These are phyloP conservation scores for Penicillium brevicompactum DNA, from an alignment of 2,329 filamentous ascomycete genomes.

Conservation along the genomic window DNA sequence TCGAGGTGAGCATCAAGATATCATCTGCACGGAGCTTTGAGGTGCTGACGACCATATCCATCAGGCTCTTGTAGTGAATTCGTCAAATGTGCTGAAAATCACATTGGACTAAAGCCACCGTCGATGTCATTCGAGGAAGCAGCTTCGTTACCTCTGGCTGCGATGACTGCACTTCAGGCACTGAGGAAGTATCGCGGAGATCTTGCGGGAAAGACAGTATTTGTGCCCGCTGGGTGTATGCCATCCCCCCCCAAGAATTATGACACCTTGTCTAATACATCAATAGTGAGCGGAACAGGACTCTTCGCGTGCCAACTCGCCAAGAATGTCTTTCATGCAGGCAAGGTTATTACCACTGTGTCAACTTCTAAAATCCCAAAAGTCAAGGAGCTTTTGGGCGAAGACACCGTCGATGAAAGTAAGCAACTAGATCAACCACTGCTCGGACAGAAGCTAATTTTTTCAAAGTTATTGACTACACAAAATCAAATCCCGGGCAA, in stretches of 20 bases:
- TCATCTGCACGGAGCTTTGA: neutral
- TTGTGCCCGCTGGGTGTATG: constrained; percentile 51
- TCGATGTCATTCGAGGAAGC: constrained; percentile 47
- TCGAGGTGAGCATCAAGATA: constrained; percentile 26
- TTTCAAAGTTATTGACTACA: constrained; percentile 54
- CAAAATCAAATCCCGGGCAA: constrained; percentile 40
- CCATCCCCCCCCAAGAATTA: neutral
- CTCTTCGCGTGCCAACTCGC: constrained; percentile 53
- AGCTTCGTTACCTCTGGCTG: constrained; percentile 45
- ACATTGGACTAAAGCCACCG: constrained; percentile 44
- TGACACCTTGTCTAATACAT: neutral
- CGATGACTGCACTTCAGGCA: constrained; percentile 50
- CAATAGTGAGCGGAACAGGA: constrained; percentile 50
- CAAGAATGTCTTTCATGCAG: constrained; percentile 53
- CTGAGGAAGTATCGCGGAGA: constrained; percentile 48
- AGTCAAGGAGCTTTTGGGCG: constrained; percentile 46
- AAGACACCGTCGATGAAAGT: constrained; percentile 51
- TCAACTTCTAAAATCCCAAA: constrained; percentile 55
- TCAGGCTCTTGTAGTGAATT: constrained; percentile 44
- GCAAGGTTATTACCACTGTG: constrained; percentile 54
- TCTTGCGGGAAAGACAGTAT: constrained; percentile 55
- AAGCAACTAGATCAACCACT: neutral
- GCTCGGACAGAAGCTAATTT: neutral
- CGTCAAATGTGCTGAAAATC: constrained; percentile 33
- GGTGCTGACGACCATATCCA: neutral